Evolutionary conservation across 345 rosid genomes (phyloP).

Genomic region (Anastatica hierochuntica): DNA sequence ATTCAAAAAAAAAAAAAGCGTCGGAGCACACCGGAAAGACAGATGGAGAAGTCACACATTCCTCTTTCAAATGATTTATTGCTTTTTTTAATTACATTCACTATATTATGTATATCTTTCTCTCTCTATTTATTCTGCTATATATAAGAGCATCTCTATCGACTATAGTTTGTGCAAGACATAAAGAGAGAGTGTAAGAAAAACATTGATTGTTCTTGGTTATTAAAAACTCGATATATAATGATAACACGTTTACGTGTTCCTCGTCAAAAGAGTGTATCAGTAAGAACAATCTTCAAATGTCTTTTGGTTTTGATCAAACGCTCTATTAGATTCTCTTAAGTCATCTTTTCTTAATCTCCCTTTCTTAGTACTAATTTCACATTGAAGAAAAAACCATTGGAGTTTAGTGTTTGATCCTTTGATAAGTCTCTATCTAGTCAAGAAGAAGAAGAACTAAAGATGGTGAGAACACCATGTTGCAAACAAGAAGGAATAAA

Average conservation of each 20-base stretch:
- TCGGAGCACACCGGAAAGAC: no score
- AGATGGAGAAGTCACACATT: no score
- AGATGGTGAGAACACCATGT: constrained; percentile 35
- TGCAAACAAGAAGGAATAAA: constrained; percentile 28
- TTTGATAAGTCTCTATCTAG: constrained; percentile 4
- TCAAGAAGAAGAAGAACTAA: constrained; percentile 1
- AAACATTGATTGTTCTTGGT: not conserved
- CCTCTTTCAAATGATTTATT: no score
- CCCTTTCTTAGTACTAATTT: not conserved
- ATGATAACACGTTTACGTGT: constrained; percentile 16
- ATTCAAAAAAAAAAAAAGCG: no score
- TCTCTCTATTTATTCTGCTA: no score
- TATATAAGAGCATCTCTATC: no score
- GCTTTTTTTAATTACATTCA: not conserved
- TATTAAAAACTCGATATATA: not conserved
- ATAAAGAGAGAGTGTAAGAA: not conserved
- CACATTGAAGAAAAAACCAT: not conserved
- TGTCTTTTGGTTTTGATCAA: constrained; percentile 26
- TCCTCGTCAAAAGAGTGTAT: constrained; percentile 18
- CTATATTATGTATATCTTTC: no score
- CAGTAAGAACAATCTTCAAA: constrained; percentile 22
- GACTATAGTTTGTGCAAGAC: not conserved
- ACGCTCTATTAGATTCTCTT: constrained; percentile 20
- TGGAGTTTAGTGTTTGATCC: not conserved
- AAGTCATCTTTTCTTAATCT: not conserved